Conservation (phyloP, 2,329 filamentous ascomycete genomes). For the Colletotrichum eremochloae region DNA sequence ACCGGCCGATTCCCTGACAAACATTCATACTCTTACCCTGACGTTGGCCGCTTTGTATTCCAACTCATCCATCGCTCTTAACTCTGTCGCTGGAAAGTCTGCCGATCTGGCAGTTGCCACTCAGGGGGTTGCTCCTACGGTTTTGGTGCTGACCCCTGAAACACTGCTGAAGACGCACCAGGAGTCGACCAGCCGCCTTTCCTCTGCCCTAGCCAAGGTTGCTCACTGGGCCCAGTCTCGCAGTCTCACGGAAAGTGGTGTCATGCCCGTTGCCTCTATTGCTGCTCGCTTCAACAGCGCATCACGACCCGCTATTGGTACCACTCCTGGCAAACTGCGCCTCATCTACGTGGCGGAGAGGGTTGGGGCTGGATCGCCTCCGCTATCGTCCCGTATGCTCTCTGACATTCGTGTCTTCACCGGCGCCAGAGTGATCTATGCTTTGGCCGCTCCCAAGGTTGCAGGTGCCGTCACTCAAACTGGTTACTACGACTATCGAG, state of each 20-base stretch:
- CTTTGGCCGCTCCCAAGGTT: slow-evolving; percentile 84
- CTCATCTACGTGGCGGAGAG: slow-evolving; percentile 85
- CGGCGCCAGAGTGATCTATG: slow-evolving; percentile 85
- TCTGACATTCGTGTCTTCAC: slow-evolving; percentile 87
- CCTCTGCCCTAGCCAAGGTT: slow-evolving; percentile 73
- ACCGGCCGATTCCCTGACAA: slow-evolving; percentile 83
- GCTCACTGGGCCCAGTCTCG: slow-evolving; percentile 81
- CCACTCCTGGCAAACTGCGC: slow-evolving; percentile 79
- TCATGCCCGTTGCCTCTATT: slow-evolving; percentile 77
- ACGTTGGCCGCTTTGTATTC: slow-evolving; percentile 87
- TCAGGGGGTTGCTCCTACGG: slow-evolving; percentile 81
- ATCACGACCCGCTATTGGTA: slow-evolving; percentile 71
- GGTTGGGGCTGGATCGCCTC: slow-evolving; percentile 71
- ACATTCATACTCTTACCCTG: slow-evolving; percentile 82
- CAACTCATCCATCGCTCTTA: slow-evolving; percentile 88
- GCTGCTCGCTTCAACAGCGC: slow-evolving; percentile 60
- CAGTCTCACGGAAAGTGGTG: slow-evolving; percentile 76
- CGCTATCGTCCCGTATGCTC: slow-evolving; percentile 77
- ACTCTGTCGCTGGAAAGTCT: slow-evolving; percentile 83
- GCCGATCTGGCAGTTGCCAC: slow-evolving; percentile 81
- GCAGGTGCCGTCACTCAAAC: slow-evolving; percentile 92
- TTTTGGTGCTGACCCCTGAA: slow-evolving; percentile 82
- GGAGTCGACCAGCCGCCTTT: slow-evolving; percentile 70
- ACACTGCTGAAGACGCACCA: slow-evolving; percentile 78
- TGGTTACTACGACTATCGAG: slow-evolving; percentile 87